phyloP scores from a whole-genome alignment of 2,329 filamentous ascomycete species.

The Neopestalotiopsis rosae region DNA sequence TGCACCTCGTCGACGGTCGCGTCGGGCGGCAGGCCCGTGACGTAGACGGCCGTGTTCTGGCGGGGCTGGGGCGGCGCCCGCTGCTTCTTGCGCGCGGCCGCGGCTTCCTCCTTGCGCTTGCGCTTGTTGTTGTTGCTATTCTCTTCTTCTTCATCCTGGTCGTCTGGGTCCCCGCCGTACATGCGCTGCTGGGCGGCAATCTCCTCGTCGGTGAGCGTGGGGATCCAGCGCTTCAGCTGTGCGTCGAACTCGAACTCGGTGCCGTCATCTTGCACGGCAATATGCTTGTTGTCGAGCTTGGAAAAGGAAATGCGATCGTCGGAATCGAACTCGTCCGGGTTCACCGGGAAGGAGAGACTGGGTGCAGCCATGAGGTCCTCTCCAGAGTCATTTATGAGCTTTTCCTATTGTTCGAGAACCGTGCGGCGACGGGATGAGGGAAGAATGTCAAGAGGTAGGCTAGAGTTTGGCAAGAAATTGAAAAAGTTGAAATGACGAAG shows the following conservation, averaged over 20 bases:
- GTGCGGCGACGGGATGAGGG: not conserved
- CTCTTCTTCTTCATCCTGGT: conserved; percentile 38
- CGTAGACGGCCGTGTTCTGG: conserved; percentile 90
- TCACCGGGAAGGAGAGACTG: conserved; percentile 54
- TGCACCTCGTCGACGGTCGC: conserved; percentile 81
- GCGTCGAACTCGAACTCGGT: conserved; percentile 84
- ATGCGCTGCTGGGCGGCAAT: conserved; percentile 38
- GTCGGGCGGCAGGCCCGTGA: conserved; percentile 84
- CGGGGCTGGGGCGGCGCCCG: conserved; percentile 56
- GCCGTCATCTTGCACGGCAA: conserved; percentile 84
- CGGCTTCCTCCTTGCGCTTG: conserved; percentile 39
- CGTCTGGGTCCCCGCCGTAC: conserved; percentile 38
- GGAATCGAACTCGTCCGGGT: conserved; percentile 72
- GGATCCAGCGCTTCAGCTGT: conserved; percentile 75
- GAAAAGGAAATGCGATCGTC: conserved; percentile 89
- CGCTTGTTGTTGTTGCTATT: conserved; percentile 43
- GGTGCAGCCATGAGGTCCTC: conserved; percentile 22
- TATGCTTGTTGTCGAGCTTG: conserved; percentile 80
- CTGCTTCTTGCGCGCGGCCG: conserved; percentile 47
- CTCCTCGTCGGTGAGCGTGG: conserved; percentile 54
- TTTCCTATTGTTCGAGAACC: not conserved
- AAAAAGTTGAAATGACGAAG: not conserved
- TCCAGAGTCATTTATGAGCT: not conserved
- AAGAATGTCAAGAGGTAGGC: not conserved
- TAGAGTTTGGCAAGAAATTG: not conserved